These are phyloP conservation scores for Telopea speciosissima DNA, from an alignment of 177 flowering plant genomes.

Conservation along the genomic window DNA sequence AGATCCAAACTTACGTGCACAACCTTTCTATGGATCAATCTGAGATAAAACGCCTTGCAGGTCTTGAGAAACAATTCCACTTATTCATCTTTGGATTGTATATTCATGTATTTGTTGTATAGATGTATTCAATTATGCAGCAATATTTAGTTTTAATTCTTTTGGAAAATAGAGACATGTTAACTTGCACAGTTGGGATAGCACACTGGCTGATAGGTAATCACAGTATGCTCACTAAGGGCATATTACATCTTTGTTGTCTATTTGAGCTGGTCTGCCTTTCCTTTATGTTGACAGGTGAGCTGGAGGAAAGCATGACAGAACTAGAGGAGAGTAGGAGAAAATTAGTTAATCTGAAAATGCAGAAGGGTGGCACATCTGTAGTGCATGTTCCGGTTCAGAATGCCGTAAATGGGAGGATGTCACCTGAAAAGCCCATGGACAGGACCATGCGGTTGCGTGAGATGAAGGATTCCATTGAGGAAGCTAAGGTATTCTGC, in stretches of 20 bases:
- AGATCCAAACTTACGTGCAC: constrained; percentile 40
- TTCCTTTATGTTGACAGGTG: constrained; percentile 44
- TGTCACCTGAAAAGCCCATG: constrained; percentile 60
- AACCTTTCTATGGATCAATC: constrained; percentile 47
- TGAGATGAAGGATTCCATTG: constrained; percentile 70
- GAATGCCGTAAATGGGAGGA: constrained; percentile 51
- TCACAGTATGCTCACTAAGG: background rate
- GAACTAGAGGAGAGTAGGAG: constrained; percentile 94
- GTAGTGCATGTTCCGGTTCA: constrained; percentile 38
- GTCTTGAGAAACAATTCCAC: constrained; percentile 23
- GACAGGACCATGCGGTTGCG: constrained; percentile 50
- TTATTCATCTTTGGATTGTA: background rate
- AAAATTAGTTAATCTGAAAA: constrained; percentile 66
- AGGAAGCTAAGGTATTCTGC: constrained; percentile 69
- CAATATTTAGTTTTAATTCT: background rate
- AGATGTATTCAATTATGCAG: too few species aligned
- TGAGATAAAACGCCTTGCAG: constrained; percentile 76
- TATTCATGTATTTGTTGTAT: background rate
- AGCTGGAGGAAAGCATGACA: constrained; percentile 83
- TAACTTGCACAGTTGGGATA: background rate
- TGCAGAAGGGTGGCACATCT: constrained; percentile 67
- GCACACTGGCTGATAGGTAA: background rate
- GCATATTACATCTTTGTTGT: constrained; percentile 3
- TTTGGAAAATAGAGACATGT: too few species aligned
- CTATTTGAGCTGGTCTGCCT: constrained; percentile 1